Evolutionary conservation across 331 rosid genomes (phyloP).

Genomic region (Malus hybrid): DNA sequence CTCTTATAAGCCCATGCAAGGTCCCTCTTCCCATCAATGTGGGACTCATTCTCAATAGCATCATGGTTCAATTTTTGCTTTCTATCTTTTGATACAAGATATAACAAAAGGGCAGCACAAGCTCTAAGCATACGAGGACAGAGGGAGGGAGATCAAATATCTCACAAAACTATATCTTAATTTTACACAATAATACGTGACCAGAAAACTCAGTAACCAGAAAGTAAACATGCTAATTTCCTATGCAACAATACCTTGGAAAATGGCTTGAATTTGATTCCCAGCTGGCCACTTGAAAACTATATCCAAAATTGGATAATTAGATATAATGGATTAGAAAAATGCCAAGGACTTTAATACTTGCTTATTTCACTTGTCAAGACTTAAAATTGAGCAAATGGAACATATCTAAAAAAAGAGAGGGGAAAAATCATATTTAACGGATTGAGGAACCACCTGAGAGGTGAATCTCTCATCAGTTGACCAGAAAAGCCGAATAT

Average conservation of each 20-base stretch:
- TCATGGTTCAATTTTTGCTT: not conserved
- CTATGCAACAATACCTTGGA: conserved; percentile 66
- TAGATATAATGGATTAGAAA: not conserved
- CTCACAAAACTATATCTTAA: not conserved
- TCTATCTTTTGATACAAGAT: not conserved
- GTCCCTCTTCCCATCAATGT: too few species aligned
- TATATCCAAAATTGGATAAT: conserved; percentile 32
- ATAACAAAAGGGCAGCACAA: not conserved
- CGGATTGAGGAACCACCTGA: conserved; percentile 52
- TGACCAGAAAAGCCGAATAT: conserved; percentile 96
- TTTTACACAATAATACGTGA: not conserved
- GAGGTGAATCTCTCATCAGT: conserved; percentile 86
- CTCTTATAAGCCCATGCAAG: too few species aligned
- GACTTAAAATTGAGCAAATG: not conserved
- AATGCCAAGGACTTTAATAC: not conserved
- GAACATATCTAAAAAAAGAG: not conserved
- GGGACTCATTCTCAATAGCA: too few species aligned
- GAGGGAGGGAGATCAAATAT: not conserved
- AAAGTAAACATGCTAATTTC: not conserved
- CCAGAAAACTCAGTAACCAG: not conserved
- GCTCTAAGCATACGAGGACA: not conserved
- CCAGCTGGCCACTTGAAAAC: conserved; percentile 74
- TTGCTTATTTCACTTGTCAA: not conserved
- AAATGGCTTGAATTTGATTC: conserved; percentile 79
- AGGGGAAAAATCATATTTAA: conserved; percentile 9